phyloP scores from a whole-genome alignment of 2,329 filamentous ascomycete species.

The Diaporthe vaccinii region DNA sequence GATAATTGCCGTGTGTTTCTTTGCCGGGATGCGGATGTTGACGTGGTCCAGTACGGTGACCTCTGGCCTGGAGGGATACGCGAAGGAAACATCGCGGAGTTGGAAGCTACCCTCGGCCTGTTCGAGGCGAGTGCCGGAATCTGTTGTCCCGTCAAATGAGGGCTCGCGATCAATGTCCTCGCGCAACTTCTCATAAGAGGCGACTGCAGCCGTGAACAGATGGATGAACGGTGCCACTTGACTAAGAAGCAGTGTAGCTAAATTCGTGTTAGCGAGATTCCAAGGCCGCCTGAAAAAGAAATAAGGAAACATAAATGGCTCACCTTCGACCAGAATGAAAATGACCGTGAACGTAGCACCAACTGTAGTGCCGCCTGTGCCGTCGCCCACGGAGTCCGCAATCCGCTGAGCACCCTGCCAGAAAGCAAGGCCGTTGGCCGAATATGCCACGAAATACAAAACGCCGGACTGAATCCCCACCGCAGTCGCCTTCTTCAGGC shows the following conservation, averaged over 20 bases:
- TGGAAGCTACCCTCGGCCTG: conserved; percentile 35
- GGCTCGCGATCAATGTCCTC: conserved; percentile 65
- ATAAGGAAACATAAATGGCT: conserved; percentile 30
- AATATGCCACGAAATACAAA: conserved; percentile 76
- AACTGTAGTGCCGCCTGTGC: conserved; percentile 54
- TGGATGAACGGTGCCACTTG: conserved; percentile 73
- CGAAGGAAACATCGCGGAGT: conserved; percentile 52
- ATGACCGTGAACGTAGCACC: conserved; percentile 69
- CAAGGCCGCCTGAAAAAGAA: neutral
- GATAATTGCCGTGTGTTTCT: conserved; percentile 68
- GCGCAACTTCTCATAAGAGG: conserved; percentile 67
- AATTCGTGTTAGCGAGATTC: conserved; percentile 43
- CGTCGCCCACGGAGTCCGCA: conserved; percentile 47
- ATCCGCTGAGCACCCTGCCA: conserved; percentile 70
- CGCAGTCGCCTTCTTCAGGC: conserved; percentile 68
- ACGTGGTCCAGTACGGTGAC: conserved; percentile 58
- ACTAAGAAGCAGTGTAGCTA: conserved; percentile 68
- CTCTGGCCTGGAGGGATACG: conserved; percentile 60
- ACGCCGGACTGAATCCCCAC: conserved; percentile 71
- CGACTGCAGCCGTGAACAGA: conserved; percentile 68
- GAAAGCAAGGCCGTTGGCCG: conserved; percentile 74
- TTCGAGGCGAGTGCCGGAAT: conserved; percentile 40
- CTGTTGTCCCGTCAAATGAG: conserved; percentile 55
- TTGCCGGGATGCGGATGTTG: conserved; percentile 53
- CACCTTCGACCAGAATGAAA: conserved; percentile 66